Evolutionary conservation across 108 stramenopile genomes (phyloP).

Genomic region (Skeletonema costatum): DNA sequence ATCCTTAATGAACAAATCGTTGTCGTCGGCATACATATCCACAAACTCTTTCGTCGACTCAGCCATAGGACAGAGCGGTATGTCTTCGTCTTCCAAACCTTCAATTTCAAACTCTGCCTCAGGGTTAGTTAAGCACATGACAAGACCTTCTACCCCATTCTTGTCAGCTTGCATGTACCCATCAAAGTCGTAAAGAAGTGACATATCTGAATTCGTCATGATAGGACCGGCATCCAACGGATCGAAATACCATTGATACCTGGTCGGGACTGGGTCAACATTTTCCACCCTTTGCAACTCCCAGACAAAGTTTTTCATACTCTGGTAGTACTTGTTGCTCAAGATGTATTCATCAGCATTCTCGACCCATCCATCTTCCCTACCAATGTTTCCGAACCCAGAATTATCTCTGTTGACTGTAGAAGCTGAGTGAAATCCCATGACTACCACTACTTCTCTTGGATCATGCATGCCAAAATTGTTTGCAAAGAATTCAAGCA

Average conservation of each 20-base stretch:
- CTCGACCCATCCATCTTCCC: slow-evolving; percentile 31
- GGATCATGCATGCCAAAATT: slow-evolving; percentile 47
- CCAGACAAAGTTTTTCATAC: not conserved
- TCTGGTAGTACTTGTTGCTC: slow-evolving; percentile 18
- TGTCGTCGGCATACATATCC: not conserved
- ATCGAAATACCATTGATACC: slow-evolving; percentile 37
- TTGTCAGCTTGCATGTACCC: slow-evolving; percentile 10
- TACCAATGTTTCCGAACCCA: slow-evolving; percentile 47
- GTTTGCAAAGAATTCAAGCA: slow-evolving; percentile 42
- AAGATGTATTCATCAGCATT: slow-evolving; percentile 5
- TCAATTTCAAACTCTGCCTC: not conserved
- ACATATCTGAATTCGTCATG: slow-evolving; percentile 24
- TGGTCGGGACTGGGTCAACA: slow-evolving; percentile 30
- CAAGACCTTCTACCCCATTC: slow-evolving; percentile 3
- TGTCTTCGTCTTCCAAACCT: not conserved
- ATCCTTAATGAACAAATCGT: not conserved
- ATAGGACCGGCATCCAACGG: slow-evolving; percentile 1
- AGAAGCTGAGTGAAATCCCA: slow-evolving; percentile 63
- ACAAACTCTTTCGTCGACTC: not conserved
- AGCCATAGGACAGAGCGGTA: not conserved
- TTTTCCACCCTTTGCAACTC: slow-evolving; percentile 15
- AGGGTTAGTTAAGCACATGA: slow-evolving; percentile 7
- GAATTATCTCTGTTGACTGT: slow-evolving; percentile 32
- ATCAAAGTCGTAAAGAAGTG: slow-evolving; percentile 3
- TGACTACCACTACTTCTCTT: slow-evolving; percentile 49